phyloP scores from a whole-genome alignment of 768 basidiomycete genomes.

The Suillus luteus region DNA sequence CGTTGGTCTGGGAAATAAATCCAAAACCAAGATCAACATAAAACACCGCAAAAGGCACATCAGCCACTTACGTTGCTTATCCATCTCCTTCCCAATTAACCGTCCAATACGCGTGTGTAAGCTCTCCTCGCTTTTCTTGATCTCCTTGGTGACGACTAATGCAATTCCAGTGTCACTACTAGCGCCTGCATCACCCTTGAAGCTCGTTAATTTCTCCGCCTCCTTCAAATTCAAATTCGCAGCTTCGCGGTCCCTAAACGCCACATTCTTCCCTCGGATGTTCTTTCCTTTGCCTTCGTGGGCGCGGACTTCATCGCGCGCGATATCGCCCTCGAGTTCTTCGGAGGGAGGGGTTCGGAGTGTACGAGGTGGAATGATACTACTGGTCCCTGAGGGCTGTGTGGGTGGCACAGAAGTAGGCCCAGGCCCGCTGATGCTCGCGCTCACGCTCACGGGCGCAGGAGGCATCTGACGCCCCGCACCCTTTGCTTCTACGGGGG shows the following conservation, averaged over 20 bases:
- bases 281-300: slow-evolving; percentile 54
- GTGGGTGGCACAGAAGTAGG: slow-evolving; percentile 15
- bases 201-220: slow-evolving; percentile 22
- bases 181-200: slow-evolving; percentile 28
- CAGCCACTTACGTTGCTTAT: slow-evolving; percentile 74
- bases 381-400: slow-evolving; percentile 16
- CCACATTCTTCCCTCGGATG: slow-evolving; percentile 56
- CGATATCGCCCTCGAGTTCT: slow-evolving; percentile 67
- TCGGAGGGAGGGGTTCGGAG: slow-evolving; percentile 73
- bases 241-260: slow-evolving; percentile 54
- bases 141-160: slow-evolving; percentile 69
- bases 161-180: slow-evolving; percentile 58
- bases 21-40: not conserved
- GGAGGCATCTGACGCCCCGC: slow-evolving; percentile 29
- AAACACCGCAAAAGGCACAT: slow-evolving; percentile 12
- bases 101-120: slow-evolving; percentile 77
- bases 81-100: slow-evolving; percentile 83
- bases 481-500: slow-evolving; percentile 26
- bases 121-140: slow-evolving; percentile 80
- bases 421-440: slow-evolving; percentile 26
- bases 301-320: slow-evolving; percentile 57
- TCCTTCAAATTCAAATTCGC: slow-evolving; percentile 18
- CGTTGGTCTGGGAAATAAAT: slow-evolving; percentile 63
- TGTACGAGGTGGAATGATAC: slow-evolving; percentile 42
- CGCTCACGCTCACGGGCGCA: slow-evolving; percentile 21